Evolutionary conservation across 768 basidiomycete species (phyloP).

Genomic region (Mycena pura): DNA sequence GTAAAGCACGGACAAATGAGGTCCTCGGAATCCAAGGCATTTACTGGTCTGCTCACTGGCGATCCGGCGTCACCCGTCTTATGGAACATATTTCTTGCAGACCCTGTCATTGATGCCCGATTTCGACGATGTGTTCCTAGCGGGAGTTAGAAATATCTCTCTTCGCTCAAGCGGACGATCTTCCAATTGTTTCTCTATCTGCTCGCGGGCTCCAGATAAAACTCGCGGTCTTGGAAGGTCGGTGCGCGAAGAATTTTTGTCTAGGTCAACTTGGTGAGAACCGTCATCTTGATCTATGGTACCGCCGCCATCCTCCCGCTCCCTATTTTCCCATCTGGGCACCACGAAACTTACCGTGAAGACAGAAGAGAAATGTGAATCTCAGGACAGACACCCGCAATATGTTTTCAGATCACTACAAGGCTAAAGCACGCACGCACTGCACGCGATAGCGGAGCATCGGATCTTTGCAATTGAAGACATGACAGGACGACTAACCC

Average conservation of each 20-base stretch:
- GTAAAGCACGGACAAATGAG: no score
- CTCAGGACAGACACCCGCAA: no score
- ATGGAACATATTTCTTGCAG: no score
- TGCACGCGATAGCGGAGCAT: no score
- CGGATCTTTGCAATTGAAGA: no score
- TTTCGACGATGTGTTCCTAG: conserved; percentile 26
- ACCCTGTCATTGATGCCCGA: conserved; percentile 16
- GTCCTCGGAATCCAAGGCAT: no score
- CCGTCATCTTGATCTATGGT: conserved; percentile 30
- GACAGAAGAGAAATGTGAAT: conserved; percentile 16
- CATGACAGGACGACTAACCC: no score
- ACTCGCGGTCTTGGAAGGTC: conserved; percentile 22
- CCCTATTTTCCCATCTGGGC: not conserved
- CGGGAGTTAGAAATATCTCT: conserved; percentile 19
- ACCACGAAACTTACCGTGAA: conserved; percentile 5
- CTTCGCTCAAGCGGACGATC: conserved; percentile 36
- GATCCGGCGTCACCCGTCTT: no score
- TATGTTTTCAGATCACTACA: no score
- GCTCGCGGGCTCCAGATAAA: conserved; percentile 23
- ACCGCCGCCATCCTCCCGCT: not conserved
- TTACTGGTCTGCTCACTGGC: no score
- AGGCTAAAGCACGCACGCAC: no score
- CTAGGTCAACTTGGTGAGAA: conserved; percentile 32
- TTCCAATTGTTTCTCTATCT: conserved; percentile 29
- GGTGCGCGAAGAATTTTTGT: conserved; percentile 35